Percentiles rank a stretch among this genome's conserved stretches.
Evolutionary conservation across 148 eudicot genomes (phyloP).

Genomic region (Linanthus parryae): DNA sequence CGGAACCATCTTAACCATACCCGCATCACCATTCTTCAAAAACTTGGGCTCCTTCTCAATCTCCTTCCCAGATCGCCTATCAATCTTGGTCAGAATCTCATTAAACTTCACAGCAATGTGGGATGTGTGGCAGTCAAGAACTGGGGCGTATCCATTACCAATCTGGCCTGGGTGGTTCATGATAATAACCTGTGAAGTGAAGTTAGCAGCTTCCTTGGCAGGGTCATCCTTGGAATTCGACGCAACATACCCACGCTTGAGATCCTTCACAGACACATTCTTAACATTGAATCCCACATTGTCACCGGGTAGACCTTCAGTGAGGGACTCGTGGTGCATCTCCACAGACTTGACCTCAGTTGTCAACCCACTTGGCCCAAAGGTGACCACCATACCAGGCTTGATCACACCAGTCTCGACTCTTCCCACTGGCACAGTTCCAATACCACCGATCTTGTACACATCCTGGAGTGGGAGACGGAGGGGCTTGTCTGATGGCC

Average conservation of each 20-base stretch:
- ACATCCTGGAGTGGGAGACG: slow-evolving; percentile 7
- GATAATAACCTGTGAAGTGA: slow-evolving; percentile 3
- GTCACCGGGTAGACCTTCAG: background rate
- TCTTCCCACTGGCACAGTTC: background rate
- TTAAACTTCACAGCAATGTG: slow-evolving; percentile 4
- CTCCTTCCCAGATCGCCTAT: slow-evolving; percentile 6
- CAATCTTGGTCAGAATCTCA: slow-evolving; percentile 6
- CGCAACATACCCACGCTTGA: slow-evolving; percentile 2
- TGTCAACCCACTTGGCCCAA: background rate
- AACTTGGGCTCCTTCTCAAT: slow-evolving; percentile 6
- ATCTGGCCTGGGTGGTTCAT: slow-evolving; percentile 6
- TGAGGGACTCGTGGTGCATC: slow-evolving; percentile 5
- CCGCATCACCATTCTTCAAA: slow-evolving; percentile 6
- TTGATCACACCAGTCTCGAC: slow-evolving; percentile 1
- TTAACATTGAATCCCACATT: slow-evolving; percentile 4
- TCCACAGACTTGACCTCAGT: slow-evolving; percentile 7
- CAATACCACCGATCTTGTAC: slow-evolving; percentile 5
- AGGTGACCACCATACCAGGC: slow-evolving; percentile 7
- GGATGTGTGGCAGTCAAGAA: slow-evolving; percentile 4
- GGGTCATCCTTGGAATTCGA: slow-evolving; percentile 5
- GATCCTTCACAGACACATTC: slow-evolving; percentile 6
- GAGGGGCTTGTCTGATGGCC: slow-evolving; percentile 1
- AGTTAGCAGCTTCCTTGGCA: slow-evolving; percentile 1
- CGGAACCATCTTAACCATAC: slow-evolving; percentile 4
- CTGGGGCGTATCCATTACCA: slow-evolving; percentile 2